These are phyloP conservation scores for Aspergillus ruber DNA, from an alignment of 2,329 filamentous ascomycete species.

Conservation along the genomic window DNA sequence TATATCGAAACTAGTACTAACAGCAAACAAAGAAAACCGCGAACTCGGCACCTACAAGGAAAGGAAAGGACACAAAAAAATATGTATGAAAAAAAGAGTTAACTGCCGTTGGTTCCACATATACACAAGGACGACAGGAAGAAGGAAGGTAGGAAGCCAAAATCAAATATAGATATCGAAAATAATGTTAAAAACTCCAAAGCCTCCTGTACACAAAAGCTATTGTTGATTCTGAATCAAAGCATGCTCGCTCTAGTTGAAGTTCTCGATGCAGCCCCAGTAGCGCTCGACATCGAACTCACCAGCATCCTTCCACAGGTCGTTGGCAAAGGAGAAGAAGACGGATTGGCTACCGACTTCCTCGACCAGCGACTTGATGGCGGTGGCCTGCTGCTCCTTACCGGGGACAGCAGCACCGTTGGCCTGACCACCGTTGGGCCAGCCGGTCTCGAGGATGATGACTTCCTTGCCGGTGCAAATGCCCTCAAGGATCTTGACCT, in stretches of 20 bases:
- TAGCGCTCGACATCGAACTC: conserved; percentile 67
- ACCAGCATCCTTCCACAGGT: conserved; percentile 72
- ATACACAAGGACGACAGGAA: too few species aligned
- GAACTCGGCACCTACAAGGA: not conserved
- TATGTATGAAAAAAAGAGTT: too few species aligned
- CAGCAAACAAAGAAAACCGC: conserved; percentile 11
- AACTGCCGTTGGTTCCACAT: too few species aligned
- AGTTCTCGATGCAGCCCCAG: conserved; percentile 63
- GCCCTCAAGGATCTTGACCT: conserved; percentile 64
- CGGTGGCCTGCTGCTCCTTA: conserved; percentile 58
- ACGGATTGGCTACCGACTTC: conserved; percentile 62
- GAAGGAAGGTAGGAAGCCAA: too few species aligned
- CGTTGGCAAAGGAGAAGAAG: conserved; percentile 76
- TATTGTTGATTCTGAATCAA: too few species aligned
- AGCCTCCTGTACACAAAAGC: too few species aligned
- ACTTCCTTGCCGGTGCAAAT: conserved; percentile 67
- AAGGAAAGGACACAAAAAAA: too few species aligned
- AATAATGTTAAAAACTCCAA: too few species aligned
- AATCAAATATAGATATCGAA: too few species aligned
- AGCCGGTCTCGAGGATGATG: conserved; percentile 85
- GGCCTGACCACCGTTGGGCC: conserved; percentile 64
- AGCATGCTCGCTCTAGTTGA: conserved; percentile 15
- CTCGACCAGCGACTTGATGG: conserved; percentile 65
- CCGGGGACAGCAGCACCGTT: conserved; percentile 71
- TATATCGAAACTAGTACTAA: conserved; percentile 15